phyloP scores from a whole-genome alignment of 495 filamentous ascomycete species.

The Aspergillus olivimuriae region DNA sequence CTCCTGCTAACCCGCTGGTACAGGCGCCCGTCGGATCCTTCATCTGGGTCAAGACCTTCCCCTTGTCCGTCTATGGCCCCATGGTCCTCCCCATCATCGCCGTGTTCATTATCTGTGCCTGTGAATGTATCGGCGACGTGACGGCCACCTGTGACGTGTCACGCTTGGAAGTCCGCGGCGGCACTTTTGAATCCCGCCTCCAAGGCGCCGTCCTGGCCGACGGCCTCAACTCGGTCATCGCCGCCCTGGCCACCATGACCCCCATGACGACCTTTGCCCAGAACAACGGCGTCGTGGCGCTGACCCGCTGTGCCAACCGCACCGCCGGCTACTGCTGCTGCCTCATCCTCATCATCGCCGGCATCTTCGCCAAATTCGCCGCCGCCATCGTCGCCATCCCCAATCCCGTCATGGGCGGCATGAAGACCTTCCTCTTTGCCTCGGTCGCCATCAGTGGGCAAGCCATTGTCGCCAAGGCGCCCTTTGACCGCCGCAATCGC shows the following conservation, averaged over 20 bases:
- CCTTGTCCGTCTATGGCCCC: conserved; percentile 71
- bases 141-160: conserved; percentile 67
- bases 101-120: conserved; percentile 80
- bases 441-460: conserved; percentile 88
- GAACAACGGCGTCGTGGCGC: conserved; percentile 89
- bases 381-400: conserved; percentile 82
- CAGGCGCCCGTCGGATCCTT: conserved; percentile 67
- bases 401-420: conserved; percentile 73
- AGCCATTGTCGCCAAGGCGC: conserved; percentile 70
- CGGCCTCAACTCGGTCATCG: conserved; percentile 72
- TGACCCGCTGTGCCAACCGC: conserved; percentile 84
- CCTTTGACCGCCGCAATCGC: conserved; percentile 78
- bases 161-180: conserved; percentile 71
- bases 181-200: conserved; percentile 79
- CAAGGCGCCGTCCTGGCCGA: conserved; percentile 76
- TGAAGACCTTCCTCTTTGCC: conserved; percentile 92
- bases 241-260: conserved; percentile 76
- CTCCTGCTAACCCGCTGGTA: background rate
- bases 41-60: conserved; percentile 88
- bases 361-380: conserved; percentile 87
- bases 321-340: conserved; percentile 73
- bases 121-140: conserved; percentile 77
- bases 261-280: conserved; percentile 79
- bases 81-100: conserved; percentile 79
- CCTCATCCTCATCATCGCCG: conserved; percentile 82